Conservation (phyloP, 139 green algal genomes). For the Raphidocelis subcapitata region DNA sequence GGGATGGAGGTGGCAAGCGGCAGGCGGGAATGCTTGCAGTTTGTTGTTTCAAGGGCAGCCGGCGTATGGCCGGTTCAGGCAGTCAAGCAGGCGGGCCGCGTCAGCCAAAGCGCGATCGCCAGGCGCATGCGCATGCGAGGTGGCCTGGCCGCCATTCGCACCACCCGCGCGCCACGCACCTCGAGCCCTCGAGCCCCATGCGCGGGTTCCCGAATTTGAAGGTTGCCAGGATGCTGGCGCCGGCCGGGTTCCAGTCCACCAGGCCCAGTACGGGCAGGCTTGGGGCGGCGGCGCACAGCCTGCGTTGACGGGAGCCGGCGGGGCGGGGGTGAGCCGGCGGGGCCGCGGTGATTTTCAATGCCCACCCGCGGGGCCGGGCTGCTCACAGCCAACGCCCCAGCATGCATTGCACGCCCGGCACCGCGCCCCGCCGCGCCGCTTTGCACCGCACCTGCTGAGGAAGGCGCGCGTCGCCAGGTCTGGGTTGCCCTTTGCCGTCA, state of each 20-base stretch:
- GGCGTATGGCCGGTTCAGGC: neutral
- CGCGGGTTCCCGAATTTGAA: conserved; percentile 73
- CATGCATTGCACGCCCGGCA: too few species aligned
- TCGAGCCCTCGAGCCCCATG: conserved; percentile 65
- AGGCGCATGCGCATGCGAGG: neutral
- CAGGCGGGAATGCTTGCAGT: neutral
- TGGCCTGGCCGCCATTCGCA: neutral
- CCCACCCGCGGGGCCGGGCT: neutral
- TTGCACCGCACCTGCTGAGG: conserved; percentile 35
- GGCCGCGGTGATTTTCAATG: neutral
- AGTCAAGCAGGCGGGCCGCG: neutral
- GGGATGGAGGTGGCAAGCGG: neutral
- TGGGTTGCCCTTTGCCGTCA: conserved; percentile 82
- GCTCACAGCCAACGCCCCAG: neutral
- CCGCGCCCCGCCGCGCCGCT: neutral
- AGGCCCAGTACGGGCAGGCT: conserved; percentile 56
- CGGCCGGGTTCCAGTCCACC: conserved; percentile 91
- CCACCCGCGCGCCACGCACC: conserved; percentile 13
- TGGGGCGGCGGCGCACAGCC: conserved; percentile 11
- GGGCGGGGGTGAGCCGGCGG: neutral
- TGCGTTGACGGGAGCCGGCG: conserved; percentile 13
- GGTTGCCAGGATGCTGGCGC: conserved; percentile 59
- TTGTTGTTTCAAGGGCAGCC: neutral
- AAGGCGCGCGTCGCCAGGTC: conserved; percentile 79
- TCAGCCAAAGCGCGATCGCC: neutral